A percentile compares a stretch with the other conserved stretches of the same genome.
Evolutionary conservation across 2,329 filamentous ascomycete genomes (phyloP).

Genomic region (Cladosporium sphaerospermum): DNA sequence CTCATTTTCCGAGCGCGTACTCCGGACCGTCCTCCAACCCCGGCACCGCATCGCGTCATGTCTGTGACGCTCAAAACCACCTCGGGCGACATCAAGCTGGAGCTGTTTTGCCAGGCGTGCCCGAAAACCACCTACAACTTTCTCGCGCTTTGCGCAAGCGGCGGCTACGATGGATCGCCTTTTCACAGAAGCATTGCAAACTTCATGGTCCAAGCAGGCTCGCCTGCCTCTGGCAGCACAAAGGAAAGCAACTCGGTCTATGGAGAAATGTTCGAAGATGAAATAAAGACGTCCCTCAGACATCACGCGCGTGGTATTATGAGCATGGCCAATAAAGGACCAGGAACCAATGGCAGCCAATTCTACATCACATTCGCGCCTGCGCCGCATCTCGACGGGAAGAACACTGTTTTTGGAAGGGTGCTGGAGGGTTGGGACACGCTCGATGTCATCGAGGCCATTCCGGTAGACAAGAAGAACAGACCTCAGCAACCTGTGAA

Average conservation of each 20-base stretch:
- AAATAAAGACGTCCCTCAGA: slow-evolving; percentile 68
- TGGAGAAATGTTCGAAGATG: slow-evolving; percentile 67
- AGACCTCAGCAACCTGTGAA: slow-evolving; percentile 60
- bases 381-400: slow-evolving; percentile 72
- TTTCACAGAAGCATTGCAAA: slow-evolving; percentile 74
- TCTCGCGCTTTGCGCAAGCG: slow-evolving; percentile 74
- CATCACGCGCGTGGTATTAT: slow-evolving; percentile 88
- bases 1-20: slow-evolving; percentile 7
- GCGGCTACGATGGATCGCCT: slow-evolving; percentile 67
- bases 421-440: slow-evolving; percentile 56
- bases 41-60: slow-evolving; percentile 29
- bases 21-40: not conserved
- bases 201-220: slow-evolving; percentile 78
- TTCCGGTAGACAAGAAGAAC: slow-evolving; percentile 72
- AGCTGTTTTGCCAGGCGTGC: slow-evolving; percentile 91
- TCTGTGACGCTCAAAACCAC: slow-evolving; percentile 70
- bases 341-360: slow-evolving; percentile 86
- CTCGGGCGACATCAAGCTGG: slow-evolving; percentile 85
- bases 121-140: slow-evolving; percentile 91
- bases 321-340: slow-evolving; percentile 93
- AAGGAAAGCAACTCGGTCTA: slow-evolving; percentile 59
- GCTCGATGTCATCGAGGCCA: slow-evolving; percentile 62
- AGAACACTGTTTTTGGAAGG: slow-evolving; percentile 79
- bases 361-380: slow-evolving; percentile 77
- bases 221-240: slow-evolving; percentile 37